phyloP scores from a whole-genome alignment of 108 stramenopile genomes.

The Cyclostephanos invisitatus region DNA sequence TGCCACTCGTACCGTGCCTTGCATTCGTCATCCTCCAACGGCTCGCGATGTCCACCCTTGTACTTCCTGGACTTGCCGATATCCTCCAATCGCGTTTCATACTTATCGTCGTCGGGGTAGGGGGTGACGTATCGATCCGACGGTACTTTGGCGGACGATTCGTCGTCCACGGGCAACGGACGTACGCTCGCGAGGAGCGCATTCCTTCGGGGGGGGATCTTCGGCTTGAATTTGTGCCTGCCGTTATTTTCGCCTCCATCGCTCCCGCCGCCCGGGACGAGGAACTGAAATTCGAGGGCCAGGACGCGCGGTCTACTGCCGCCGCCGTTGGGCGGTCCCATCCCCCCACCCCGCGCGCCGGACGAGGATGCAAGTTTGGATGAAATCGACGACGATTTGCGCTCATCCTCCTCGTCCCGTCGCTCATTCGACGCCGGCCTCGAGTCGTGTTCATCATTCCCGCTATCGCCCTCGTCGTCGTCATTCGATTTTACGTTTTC shows the following conservation, averaged over 20 bases:
- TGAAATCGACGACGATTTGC: no score
- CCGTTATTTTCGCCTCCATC: background rate
- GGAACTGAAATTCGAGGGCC: background rate
- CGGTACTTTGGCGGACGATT: slow-evolving; percentile 1
- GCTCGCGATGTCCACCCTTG: slow-evolving; percentile 28
- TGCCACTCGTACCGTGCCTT: slow-evolving; percentile 71
- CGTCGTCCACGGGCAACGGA: slow-evolving; percentile 12
- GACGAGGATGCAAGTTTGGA: no score
- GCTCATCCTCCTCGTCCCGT: background rate
- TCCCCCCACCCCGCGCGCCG: background rate
- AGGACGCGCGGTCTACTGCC: background rate
- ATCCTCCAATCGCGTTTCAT: slow-evolving; percentile 12
- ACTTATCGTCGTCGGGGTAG: slow-evolving; percentile 38
- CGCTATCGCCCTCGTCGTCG: background rate
- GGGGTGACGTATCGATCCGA: slow-evolving; percentile 31
- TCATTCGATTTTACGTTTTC: background rate
- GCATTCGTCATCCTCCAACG: slow-evolving; percentile 56
- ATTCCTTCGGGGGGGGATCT: background rate
- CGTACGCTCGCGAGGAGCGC: background rate
- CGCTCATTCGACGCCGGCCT: background rate
- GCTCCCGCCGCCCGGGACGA: background rate
- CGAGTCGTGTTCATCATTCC: background rate
- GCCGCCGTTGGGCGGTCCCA: background rate
- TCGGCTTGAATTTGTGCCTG: slow-evolving; percentile 1
- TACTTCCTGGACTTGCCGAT: slow-evolving; percentile 43